Evolutionary conservation across 257 asterid species (phyloP).

Genomic region (Solanum paucissectum): DNA sequence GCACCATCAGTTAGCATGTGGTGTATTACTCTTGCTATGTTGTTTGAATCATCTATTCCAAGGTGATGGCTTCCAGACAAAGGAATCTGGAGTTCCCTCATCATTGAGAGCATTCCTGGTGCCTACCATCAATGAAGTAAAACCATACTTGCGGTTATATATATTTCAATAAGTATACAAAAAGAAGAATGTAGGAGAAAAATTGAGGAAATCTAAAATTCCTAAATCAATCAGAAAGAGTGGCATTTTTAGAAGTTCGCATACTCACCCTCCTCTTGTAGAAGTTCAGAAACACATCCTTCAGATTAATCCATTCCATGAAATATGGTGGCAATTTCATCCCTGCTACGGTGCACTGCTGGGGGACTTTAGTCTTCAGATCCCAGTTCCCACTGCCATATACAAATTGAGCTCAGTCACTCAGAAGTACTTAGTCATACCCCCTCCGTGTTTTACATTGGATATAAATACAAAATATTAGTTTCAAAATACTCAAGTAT

Average conservation of each 20-base stretch:
- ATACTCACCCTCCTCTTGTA: constrained; percentile 65
- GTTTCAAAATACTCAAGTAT: not conserved
- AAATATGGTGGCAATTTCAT: constrained; percentile 72
- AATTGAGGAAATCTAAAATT: not conserved
- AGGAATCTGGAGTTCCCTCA: constrained; percentile 59
- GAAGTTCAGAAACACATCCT: constrained; percentile 79
- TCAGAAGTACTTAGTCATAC: not conserved
- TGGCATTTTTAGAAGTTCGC: not conserved
- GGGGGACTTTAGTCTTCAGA: constrained; percentile 81
- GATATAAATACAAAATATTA: too few relatives aligned
- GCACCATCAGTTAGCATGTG: constrained; percentile 83
- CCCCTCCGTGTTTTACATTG: not conserved
- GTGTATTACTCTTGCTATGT: constrained; percentile 67
- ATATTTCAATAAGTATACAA: not conserved
- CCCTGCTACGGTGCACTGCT: constrained; percentile 63
- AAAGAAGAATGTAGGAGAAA: not conserved
- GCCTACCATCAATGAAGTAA: constrained; percentile 34
- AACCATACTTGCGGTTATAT: not conserved
- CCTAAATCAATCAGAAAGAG: not conserved
- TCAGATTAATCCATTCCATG: constrained; percentile 94
- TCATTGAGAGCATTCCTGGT: constrained; percentile 87
- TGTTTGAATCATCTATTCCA: constrained; percentile 80
- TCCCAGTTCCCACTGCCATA: constrained; percentile 89
- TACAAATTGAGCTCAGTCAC: not conserved
- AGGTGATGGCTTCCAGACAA: constrained; percentile 81